Conservation (phyloP, 2,329 filamentous ascomycete species). For the Tricladium varicosporioides region DNA sequence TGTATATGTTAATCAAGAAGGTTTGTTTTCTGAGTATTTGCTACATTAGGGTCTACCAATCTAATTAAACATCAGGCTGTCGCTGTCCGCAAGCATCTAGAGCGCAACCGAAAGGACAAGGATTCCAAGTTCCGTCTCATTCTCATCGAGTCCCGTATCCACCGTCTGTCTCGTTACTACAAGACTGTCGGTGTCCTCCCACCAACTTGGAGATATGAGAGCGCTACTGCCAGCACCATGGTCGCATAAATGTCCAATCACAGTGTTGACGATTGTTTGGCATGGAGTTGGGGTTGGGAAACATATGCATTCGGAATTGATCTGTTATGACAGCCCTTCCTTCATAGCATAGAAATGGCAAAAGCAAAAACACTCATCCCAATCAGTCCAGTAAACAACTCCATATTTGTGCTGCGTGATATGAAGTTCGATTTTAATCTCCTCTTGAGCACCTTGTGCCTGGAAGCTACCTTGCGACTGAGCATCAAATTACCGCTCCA, state of each 20-base stretch:
- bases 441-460: not conserved
- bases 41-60: slow-evolving; percentile 16
- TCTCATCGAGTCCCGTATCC: slow-evolving; percentile 99
- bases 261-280: slow-evolving; percentile 18
- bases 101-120: slow-evolving; percentile 99
- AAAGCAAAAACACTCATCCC: slow-evolving; percentile 31
- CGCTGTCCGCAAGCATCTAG: slow-evolving; percentile 99
- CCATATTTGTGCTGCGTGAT: not conserved
- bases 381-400: slow-evolving; percentile 7
- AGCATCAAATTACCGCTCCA: too few relatives aligned
- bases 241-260: slow-evolving; percentile 67
- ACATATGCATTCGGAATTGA: slow-evolving; percentile 30
- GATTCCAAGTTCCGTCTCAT: slow-evolving; percentile 99
- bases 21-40: slow-evolving; percentile 45
- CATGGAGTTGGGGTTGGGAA: slow-evolving; percentile 31
- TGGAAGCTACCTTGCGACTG: not conserved
- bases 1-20: slow-evolving; percentile 99
- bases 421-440: not conserved
- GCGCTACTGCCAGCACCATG: slow-evolving; percentile 89
- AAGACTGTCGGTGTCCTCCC: slow-evolving; percentile 85
- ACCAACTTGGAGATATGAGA: slow-evolving; percentile 99
- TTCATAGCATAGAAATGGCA: slow-evolving; percentile 28
- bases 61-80: slow-evolving; percentile 60
- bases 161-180: slow-evolving; percentile 99
- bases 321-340: slow-evolving; percentile 22